Evolutionary conservation across 2,329 filamentous ascomycete species (phyloP).

Genomic region (Epicoccum nigrum): DNA sequence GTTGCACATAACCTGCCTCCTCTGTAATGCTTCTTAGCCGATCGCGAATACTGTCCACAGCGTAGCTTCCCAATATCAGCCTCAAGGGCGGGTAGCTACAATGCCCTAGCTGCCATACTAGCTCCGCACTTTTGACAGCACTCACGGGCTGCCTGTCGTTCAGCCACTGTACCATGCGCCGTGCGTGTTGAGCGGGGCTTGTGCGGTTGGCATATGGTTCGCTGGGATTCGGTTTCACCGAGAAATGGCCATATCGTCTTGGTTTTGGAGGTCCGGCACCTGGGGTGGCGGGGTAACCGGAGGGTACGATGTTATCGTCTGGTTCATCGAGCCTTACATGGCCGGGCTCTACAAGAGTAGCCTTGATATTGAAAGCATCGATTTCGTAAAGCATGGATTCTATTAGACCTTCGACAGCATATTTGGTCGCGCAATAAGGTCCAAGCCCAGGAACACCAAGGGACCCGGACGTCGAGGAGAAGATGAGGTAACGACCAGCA

Average conservation of each 20-base stretch:
- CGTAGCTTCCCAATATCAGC: constrained; percentile 87
- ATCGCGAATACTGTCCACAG: constrained; percentile 94
- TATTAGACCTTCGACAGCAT: constrained; percentile 92
- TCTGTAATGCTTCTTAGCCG: constrained; percentile 88
- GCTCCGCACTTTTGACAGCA: constrained; percentile 87
- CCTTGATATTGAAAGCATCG: constrained; percentile 89
- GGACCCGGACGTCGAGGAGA: constrained; percentile 89
- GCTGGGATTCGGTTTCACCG: constrained; percentile 79
- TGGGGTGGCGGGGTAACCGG: constrained; percentile 32
- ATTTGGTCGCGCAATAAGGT: constrained; percentile 96
- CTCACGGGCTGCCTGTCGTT: constrained; percentile 91
- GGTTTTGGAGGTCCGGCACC: constrained; percentile 52
- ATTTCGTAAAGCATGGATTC: constrained; percentile 98
- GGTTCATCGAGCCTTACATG: constrained; percentile 86
- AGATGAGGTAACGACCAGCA: constrained; percentile 85
- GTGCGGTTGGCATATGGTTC: constrained; percentile 79
- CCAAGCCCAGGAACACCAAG: constrained; percentile 92
- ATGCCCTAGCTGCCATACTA: constrained; percentile 92
- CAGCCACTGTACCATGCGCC: constrained; percentile 92
- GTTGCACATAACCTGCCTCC: constrained; percentile 62
- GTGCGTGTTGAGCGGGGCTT: constrained; percentile 85
- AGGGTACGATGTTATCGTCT: constrained; percentile 52
- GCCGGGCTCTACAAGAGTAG: constrained; percentile 89
- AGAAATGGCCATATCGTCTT: constrained; percentile 88
- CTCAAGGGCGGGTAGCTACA: constrained; percentile 91